Evolutionary conservation across 805 yeast genomes (phyloP), one percentile per base, ranked within the genome.

Genomic region (Yamadazyma phyllophila): DNA sequence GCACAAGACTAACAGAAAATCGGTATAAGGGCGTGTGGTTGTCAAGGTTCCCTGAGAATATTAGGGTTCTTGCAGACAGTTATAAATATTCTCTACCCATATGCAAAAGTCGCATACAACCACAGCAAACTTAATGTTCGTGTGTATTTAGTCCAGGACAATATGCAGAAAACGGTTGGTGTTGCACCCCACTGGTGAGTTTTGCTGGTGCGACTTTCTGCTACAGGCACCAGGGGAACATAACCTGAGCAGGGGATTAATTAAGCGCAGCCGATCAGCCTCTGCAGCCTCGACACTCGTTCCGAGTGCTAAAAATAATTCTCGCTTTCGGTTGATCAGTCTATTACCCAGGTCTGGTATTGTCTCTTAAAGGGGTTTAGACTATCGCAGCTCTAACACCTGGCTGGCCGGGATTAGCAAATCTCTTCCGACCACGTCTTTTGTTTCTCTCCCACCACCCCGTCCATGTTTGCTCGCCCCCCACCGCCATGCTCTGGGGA

Each of bases 91-190:
- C 32, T 26, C 8, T 24, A 6, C 20, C 20, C 17, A 26, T 13
- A 37, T 26, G 36, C 36, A 32, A n/a, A n/a, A 9, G 15, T 8
- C 36, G 36, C 36, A 37, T 26, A 15, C 32, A 37, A 8, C 31
- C 26, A 37, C n/a, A 17, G 39, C 39, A 36, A 36, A 36, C 39
- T 24, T 36, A 14, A 33, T 33, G 17, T 29, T 29, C 13, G 31
- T 29, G 31, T 29, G 31, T 29, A 29, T 29, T 29, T 33, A 33
- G 36, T 14, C 24, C 7, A 36, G 2, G 12, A 15, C 27, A 36
- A 26, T 37, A 37, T 37, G 40, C 40, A 37, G 40, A 10, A 26
- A 37, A 36, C 38, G 38, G 38, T 36, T 24, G 38, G 17, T 36
- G 24, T 36, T 24, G 38, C 38, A 36, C 26, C 13, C 20, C 15